Base-by-base conservation (phyloP, 1,139 yeast species). In the Suhomyces chickasaworum region DNA sequence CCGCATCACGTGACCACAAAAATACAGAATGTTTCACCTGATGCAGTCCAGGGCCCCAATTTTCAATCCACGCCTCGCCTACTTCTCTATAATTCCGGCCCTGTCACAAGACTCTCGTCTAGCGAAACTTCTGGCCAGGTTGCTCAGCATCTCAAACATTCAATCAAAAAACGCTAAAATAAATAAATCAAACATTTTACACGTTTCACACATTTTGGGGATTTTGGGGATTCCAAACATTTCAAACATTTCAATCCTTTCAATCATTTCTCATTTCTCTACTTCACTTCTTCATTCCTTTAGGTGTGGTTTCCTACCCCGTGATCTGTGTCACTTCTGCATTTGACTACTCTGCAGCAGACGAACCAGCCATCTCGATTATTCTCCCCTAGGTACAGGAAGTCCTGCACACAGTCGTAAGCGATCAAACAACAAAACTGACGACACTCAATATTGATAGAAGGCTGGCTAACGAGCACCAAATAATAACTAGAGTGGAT, bases 391-490 rank as follows among this genome's bases (percentile, higher is more conserved):
- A 16, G n/a, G 20, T 21, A 20, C 37, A 33, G 37, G 27, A 12
- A 10, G 30, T 29, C 41, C 47, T 45, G 47, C 47, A 45, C 13
- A 37, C 42, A 41, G 30, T 8, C 40, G 3, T 21, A 22, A 37
- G 18, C 36, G 32, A 16, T 21, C 40, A 20, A 29, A 27, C 20
- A 41, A 40, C 43, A 40, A 33, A 25, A 29, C 33, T 41, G 47
- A 45, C 47, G 41, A 45, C 42, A 42, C 41, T 25, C 38, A 22
- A n/a, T 17, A 12, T n/a, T 17, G 18, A 17, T n/a, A 41, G 44
- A 45, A 41, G 47, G 47, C 47, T 45, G 47, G 47, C 47, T 45
- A 20, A 37, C 21, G 9, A 35, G 44, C 15, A 22, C 35, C 32
- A 31, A n/a, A n/a, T n/a, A n/a, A n/a, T n/a, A n/a, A 18, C 36